Percentiles rank a stretch among this genome's conserved stretches.
phyloP scores from a whole-genome alignment of 2,329 filamentous ascomycete species.

The Aureobasidium sp. region DNA sequence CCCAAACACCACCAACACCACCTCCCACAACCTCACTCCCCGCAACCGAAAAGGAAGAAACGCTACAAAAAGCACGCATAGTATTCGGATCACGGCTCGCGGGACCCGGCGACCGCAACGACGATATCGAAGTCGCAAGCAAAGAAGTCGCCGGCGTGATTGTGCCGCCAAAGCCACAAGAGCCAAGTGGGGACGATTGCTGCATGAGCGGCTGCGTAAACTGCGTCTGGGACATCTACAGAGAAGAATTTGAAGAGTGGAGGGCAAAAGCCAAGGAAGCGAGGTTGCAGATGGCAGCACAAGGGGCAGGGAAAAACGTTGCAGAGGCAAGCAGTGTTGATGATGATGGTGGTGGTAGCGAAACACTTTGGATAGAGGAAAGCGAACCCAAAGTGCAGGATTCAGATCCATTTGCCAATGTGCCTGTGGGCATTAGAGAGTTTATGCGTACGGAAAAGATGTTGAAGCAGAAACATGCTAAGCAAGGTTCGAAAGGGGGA shows the following conservation, averaged over 20 bases:
- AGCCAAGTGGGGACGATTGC: conserved; percentile 97
- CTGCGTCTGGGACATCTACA: conserved; percentile 89
- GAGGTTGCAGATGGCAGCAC: conserved; percentile 43
- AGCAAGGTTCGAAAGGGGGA: neutral
- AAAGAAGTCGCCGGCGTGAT: conserved; percentile 67
- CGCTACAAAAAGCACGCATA: conserved; percentile 54
- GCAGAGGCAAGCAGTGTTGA: conserved; percentile 60
- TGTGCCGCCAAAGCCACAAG: conserved; percentile 75
- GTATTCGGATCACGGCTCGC: conserved; percentile 77
- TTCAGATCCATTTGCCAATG: conserved; percentile 62
- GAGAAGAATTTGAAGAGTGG: conserved; percentile 92
- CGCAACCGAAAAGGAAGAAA: conserved; percentile 47
- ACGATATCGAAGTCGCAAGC: conserved; percentile 53
- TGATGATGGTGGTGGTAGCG: conserved; percentile 70
- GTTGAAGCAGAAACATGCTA: conserved; percentile 52
- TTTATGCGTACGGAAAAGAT: conserved; percentile 97
- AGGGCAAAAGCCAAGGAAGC: conserved; percentile 59
- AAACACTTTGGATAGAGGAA: conserved; percentile 55
- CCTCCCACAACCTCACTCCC: conserved; percentile 33
- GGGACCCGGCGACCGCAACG: conserved; percentile 62
- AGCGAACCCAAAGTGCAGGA: conserved; percentile 27
- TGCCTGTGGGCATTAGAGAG: conserved; percentile 88
- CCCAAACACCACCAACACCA: conserved; percentile 28
- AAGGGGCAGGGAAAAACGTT: conserved; percentile 31
- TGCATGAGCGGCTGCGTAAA: conserved; percentile 99